Percentiles rank a stretch among this genome's conserved stretches.
phyloP scores from a whole-genome alignment of 108 stramenopile species.

The Epithemia pelagica region DNA sequence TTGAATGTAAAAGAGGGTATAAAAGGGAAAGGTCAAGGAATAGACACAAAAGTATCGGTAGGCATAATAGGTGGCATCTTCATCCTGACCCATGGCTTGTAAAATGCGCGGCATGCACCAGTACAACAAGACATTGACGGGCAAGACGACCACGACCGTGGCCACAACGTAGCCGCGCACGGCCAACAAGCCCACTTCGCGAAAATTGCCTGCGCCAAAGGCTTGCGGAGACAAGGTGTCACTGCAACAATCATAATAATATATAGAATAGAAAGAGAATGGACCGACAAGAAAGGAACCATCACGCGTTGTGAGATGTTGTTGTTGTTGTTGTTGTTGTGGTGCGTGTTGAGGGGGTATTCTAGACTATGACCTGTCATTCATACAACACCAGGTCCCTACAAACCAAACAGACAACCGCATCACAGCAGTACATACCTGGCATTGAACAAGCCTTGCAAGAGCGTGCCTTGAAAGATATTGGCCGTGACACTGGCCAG shows the following conservation, averaged over 20 bases:
- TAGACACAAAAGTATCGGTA: slow-evolving; percentile 28
- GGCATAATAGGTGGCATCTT: slow-evolving; percentile 14
- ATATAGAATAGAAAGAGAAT: too few species aligned
- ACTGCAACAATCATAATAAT: too few species aligned
- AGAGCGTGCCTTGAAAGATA: slow-evolving; percentile 14
- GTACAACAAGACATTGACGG: slow-evolving; percentile 23
- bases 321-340: neutral
- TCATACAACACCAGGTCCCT: too few species aligned
- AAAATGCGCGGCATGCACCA: slow-evolving; percentile 9
- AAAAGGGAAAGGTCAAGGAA: slow-evolving; percentile 28
- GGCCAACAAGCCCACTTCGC: slow-evolving; percentile 34
- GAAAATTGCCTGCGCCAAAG: slow-evolving; percentile 28
- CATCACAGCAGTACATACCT: neutral
- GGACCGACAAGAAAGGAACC: too few species aligned
- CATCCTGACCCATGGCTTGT: slow-evolving; percentile 18
- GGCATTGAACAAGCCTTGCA: slow-evolving; percentile 28
- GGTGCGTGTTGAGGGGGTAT: too few species aligned
- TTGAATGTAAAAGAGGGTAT: slow-evolving; percentile 18
- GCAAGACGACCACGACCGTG: slow-evolving; percentile 15
- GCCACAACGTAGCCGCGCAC: slow-evolving; percentile 34
- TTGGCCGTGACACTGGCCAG: slow-evolving; percentile 35
- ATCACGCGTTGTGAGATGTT: neutral
- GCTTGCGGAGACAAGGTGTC: slow-evolving; percentile 48
- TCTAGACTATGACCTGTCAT: too few species aligned
- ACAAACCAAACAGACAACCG: too few species aligned